Percentiles rank a stretch among this genome's conserved stretches.
phyloP scores from a whole-genome alignment of 331 rosid species.

The Prunus yedoensis region DNA sequence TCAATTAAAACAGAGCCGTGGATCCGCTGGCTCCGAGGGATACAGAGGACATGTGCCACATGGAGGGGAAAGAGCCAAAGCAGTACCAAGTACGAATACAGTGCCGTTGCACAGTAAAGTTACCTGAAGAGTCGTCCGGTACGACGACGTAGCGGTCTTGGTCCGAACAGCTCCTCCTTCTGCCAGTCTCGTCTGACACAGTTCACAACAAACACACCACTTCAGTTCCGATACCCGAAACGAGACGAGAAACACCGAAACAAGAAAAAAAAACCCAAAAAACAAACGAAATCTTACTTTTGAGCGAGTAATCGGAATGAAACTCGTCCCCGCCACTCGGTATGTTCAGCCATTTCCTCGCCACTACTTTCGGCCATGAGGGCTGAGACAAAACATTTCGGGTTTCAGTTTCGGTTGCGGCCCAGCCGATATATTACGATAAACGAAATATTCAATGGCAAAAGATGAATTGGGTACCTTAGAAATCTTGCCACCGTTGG shows the following conservation, averaged over 20 bases:
- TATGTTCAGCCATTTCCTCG: constrained; percentile 70
- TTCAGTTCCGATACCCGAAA: neutral
- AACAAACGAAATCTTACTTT: constrained; percentile 33
- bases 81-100: neutral
- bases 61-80: neutral
- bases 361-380: constrained; percentile 63
- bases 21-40: constrained; percentile 30
- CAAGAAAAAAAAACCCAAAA: too few species aligned
- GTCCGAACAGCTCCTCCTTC: constrained; percentile 73
- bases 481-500: constrained; percentile 41
- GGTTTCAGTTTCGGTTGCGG: constrained; percentile 1
- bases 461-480: constrained; percentile 44
- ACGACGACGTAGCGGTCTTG: constrained; percentile 55
- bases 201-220: constrained; percentile 8
- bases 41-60: neutral
- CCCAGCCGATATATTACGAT: neutral
- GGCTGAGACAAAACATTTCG: constrained; percentile 32
- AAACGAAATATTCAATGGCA: neutral
- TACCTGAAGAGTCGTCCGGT: constrained; percentile 56
- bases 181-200: constrained; percentile 38
- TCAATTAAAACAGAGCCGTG: constrained; percentile 19
- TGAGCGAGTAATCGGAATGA: constrained; percentile 35
- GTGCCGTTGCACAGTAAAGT: constrained; percentile 4
- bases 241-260: neutral
- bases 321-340: constrained; percentile 49